Percentiles rank a stretch among this genome's conserved stretches.
Evolutionary conservation across 2,329 filamentous ascomycete genomes (phyloP).

Genomic region (Xylaria multiplex): DNA sequence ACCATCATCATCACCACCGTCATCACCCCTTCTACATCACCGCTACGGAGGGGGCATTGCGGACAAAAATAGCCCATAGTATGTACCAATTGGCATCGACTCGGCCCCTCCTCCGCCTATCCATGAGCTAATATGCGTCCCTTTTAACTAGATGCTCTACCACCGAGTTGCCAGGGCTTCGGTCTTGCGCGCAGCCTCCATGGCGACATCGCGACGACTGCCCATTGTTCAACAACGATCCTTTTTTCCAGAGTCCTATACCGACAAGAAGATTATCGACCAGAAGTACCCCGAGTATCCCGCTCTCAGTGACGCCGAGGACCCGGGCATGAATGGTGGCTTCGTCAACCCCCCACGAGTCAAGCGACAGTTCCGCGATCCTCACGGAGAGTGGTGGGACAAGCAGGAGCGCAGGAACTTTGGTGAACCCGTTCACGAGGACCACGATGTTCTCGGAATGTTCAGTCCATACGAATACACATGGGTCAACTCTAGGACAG

Average conservation of each 20-base stretch:
- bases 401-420: conserved; percentile 97
- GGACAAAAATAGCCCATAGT: conserved; percentile 52
- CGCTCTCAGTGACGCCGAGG: conserved; percentile 66
- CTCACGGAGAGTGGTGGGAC: conserved; percentile 95
- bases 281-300: conserved; percentile 63
- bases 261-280: conserved; percentile 59
- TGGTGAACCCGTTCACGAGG: conserved; percentile 95
- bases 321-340: conserved; percentile 82
- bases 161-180: conserved; percentile 66
- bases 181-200: conserved; percentile 57
- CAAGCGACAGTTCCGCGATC: conserved; percentile 93
- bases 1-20: background rate
- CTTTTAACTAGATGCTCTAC: conserved; percentile 66
- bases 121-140: conserved; percentile 12
- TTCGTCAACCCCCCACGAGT: conserved; percentile 81
- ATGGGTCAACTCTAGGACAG: conserved; percentile 78
- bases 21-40: conserved; percentile 37
- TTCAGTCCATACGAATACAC: conserved; percentile 92
- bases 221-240: conserved; percentile 66
- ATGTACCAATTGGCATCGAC: conserved; percentile 39
- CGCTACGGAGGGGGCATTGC: conserved; percentile 42
- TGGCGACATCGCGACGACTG: conserved; percentile 57
- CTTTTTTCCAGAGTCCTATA: conserved; percentile 63
- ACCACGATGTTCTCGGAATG: conserved; percentile 91
- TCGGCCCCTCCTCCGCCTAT: background rate